These are phyloP conservation scores for Arxiozyma telluris DNA, from an alignment of 1,139 yeast genomes.

Conservation along the genomic window DNA sequence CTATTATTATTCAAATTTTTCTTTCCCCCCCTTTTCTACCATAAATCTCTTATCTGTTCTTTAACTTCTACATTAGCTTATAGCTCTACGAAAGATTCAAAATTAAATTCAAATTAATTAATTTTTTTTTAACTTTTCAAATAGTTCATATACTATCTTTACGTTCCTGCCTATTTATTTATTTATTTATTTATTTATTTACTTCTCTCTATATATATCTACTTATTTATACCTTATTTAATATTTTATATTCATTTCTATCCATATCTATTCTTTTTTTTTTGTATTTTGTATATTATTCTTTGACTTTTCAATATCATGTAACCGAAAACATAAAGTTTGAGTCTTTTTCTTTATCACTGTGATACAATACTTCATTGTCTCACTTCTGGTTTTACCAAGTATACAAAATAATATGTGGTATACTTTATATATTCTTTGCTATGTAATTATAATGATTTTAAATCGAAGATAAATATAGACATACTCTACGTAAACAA, in stretches of 20 bases:
- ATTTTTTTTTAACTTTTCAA: background rate
- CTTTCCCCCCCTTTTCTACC: background rate
- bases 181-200: background rate
- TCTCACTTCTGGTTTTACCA: no score
- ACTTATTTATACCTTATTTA: slow-evolving; percentile 1
- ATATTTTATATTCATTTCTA: background rate
- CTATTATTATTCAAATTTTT: no score
- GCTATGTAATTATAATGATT: no score
- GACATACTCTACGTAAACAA: background rate
- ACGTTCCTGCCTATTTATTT: background rate
- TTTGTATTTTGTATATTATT: no score
- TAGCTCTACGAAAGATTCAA: background rate
- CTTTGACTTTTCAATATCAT: no score
- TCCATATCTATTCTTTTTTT: no score
- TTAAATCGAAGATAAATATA: background rate
- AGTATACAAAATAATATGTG: no score
- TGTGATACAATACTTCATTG: no score
- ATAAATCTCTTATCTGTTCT: background rate
- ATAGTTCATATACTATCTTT: background rate
- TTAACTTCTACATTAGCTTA: background rate
- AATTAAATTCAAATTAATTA: no score
- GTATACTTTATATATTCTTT: background rate
- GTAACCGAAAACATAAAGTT: no score
- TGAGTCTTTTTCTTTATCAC: no score
- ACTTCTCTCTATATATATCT: background rate